Evolutionary conservation across 2,329 filamentous ascomycete genomes (phyloP).

Genomic region (Huntiella savannae): DNA sequence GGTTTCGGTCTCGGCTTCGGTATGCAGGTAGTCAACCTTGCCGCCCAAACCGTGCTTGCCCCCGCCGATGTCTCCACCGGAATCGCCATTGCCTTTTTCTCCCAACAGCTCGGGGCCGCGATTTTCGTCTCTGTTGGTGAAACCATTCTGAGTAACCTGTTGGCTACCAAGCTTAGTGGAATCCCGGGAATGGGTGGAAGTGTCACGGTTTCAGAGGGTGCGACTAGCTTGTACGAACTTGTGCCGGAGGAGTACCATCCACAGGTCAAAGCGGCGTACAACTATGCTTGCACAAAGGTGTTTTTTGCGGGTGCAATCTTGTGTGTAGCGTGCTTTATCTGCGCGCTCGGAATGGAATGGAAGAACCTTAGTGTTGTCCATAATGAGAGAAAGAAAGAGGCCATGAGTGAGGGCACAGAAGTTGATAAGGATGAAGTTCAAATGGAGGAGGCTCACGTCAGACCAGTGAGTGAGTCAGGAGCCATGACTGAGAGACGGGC

Average conservation of each 20-base stretch:
- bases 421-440: too few relatives aligned
- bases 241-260: conserved; percentile 31
- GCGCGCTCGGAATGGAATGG: conserved; percentile 44
- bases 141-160: conserved; percentile 29
- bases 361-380: conserved; percentile 40
- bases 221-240: conserved; percentile 38
- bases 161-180: conserved; percentile 21
- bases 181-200: conserved; percentile 27
- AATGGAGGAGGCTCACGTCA: too few relatives aligned
- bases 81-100: conserved; percentile 36
- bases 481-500: too few relatives aligned
- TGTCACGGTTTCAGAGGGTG: conserved; percentile 28
- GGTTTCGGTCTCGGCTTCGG: conserved; percentile 40
- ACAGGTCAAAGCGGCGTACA: conserved; percentile 44
- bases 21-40: conserved; percentile 38
- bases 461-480: too few relatives aligned
- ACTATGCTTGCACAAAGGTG: conserved; percentile 39
- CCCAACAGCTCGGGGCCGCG: conserved; percentile 39
- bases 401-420: too few relatives aligned
- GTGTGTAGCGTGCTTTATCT: conserved; percentile 34
- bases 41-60: conserved; percentile 34
- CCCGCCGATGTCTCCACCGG: conserved; percentile 34
- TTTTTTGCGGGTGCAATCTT: conserved; percentile 44
- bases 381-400: too few relatives aligned
- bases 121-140: conserved; percentile 39